Conservation (phyloP, 169 alveolate species). For the Theileria sp. region DNA sequence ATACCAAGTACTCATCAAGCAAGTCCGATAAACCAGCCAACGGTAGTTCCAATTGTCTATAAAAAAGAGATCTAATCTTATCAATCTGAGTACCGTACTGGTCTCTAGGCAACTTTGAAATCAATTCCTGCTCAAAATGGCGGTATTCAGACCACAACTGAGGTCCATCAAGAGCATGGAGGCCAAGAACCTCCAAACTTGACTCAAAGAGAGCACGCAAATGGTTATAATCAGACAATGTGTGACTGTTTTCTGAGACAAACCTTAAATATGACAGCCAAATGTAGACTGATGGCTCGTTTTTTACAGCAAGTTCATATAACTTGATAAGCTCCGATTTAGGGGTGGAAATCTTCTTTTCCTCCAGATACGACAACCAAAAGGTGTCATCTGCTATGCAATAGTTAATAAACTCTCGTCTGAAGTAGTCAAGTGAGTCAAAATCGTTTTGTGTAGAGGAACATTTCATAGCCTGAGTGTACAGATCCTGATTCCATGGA, state of each 20-base stretch:
- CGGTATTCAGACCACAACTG: constrained; percentile 59
- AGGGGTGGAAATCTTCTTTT: constrained; percentile 30
- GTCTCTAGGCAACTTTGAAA: constrained; percentile 3
- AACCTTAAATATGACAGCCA: constrained; percentile 57
- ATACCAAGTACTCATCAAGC: constrained; percentile 64
- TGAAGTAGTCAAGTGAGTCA: constrained; percentile 38
- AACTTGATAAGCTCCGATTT: constrained; percentile 31
- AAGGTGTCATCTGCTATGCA: constrained; percentile 60
- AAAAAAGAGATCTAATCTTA: constrained; percentile 44
- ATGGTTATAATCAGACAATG: not conserved
- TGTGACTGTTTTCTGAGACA: constrained; percentile 10
- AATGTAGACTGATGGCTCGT: constrained; percentile 64
- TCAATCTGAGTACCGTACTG: constrained; percentile 39
- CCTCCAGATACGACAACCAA: constrained; percentile 64
- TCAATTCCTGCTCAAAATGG: constrained; percentile 49
- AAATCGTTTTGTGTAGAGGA: constrained; percentile 41
- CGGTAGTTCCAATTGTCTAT: constrained; percentile 55
- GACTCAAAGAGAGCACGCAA: constrained; percentile 36
- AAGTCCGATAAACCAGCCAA: constrained; percentile 61
- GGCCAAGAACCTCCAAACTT: constrained; percentile 54
- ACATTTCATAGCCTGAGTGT: constrained; percentile 44
- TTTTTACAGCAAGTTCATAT: constrained; percentile 59
- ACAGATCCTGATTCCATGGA: constrained; percentile 54
- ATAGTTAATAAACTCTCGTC: constrained; percentile 51
- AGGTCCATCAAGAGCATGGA: constrained; percentile 67